Evolutionary conservation across 1,284 basidiomycete species (phyloP), one percentile per base, ranked within the genome.

Genomic region (Volvariella volvacea): DNA sequence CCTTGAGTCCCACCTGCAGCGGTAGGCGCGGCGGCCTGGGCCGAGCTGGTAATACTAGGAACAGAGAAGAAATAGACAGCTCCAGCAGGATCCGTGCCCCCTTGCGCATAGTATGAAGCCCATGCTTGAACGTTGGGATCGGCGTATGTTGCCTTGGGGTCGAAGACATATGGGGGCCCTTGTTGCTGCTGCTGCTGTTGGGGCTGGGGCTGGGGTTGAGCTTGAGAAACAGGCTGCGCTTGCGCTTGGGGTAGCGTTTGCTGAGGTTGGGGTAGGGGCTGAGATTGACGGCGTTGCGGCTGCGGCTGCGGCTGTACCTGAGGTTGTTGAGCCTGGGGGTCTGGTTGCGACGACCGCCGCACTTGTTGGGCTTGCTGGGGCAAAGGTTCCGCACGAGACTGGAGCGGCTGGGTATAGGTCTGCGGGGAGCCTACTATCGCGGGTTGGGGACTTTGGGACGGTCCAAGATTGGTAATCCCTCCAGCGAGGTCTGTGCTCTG

Each of bases 71-170:
- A 88, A 62, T 88, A 88, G 28, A 88, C 80, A 8, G 79, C 67
- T 4, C 86, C 86, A 1, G 81, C 76, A 0, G 69, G 61, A 50
- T 88, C 86, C 31, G 62, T 76, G 2, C 86, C 85, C 20, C 86
- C 86, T 46, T 82, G 76, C 0, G 79, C 78, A 55, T 88, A 88
- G 58, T 88, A 90, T 51, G 79, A 74, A 3, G 85, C 87, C 87
- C 86, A 89, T 0, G 83, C 83, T 53, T 88, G 83, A 6, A 80
- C 84, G 51, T 86, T 86, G 30, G 78, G 72, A 55, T 88, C 85
- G 3, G 75, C 58, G 52, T 88, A 88, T 14, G 73, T 76, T 22
- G 65, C 65, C 32, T 69, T 72, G 2, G 85, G 83, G 52, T 88
- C 76, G 58, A 73, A 89, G 3, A 74, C 65, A 55, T 80, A 89